Evolutionary conservation across 495 filamentous ascomycete species (phyloP), one percentile per base, ranked within the genome.

Genomic region (Daldinia vernicosa): DNA sequence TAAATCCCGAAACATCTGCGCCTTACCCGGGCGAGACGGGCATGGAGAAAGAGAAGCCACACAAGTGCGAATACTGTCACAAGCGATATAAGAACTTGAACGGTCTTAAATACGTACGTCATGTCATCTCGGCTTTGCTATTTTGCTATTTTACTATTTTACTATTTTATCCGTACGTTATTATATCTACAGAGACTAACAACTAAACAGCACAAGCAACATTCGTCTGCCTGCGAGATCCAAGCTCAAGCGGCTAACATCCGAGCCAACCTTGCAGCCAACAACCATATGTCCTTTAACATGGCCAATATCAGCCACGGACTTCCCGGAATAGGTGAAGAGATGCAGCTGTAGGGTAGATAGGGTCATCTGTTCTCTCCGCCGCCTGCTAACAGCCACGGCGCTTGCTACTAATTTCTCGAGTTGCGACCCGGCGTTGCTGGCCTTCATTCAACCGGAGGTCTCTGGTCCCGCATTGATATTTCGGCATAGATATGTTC

Each of bases 31-130:
- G 96, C 58, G 98, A 97, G 8, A 83, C 96, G 11, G 96, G 96
- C 8, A 99, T 99, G 96, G 95, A 99, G 81, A 99, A 98, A 79
- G 94, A 98, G 82, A 99, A 99, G 80, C 95, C 95, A 6, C 98
- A 98, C 80, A 92, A 93, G 75, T 99, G 95, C 80, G 93, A 98
- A 55, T 88, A 92, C 15, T 99, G 95, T 76, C 94, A 95, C 70
- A 99, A 99, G 83, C 90, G 95, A 26, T 99, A 99, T 84, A 99
- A 99, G 89, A 99, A 99, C 76, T 80, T 99, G 55, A 99, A 99
- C 77, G 93, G 93, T 14, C 86, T 97, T 14, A 97, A 97, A 88
- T 97, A 97, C 74, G 85, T 88, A 83, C 76, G 85, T 78, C 39
- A 6, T 15, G 85, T 78, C 39, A 6, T 15, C 24, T 2, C 14